Evolutionary conservation across 2,329 filamentous ascomycete genomes (phyloP), one percentile per base, ranked within the genome.

Genomic region (Pseudogymnoascus sp.): DNA sequence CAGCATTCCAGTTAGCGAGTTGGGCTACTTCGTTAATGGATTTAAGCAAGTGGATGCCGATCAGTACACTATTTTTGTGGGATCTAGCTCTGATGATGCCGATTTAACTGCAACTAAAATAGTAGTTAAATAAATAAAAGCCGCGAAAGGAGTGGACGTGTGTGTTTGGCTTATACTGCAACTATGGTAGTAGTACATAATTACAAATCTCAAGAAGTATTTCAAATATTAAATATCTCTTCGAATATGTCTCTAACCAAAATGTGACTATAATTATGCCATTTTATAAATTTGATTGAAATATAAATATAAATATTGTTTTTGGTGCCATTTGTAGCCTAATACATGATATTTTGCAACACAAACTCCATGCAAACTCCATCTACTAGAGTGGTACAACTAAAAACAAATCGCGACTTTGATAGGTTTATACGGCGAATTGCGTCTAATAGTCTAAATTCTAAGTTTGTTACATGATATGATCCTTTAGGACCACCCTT

Each of bases 401-500:
- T 31, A n/a, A 25, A 46, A 25, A n/a, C 16, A 28, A n/a, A 50
- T 50, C 7, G n/a, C 4, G 28, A 18, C 11, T 34, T 53, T 5
- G n/a, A 31, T 16, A 53, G 4, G 25, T 6, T 16, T 31, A 7
- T 34, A 4, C 14, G 16, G 18, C 34, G 5, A 7, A 53, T 31
- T 31, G n/a, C n/a, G 25, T 53, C 25, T 12, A 31, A 31, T n/a
- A 18, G n/a, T 53, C 46, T 31, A 53, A 34, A 10, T 53, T 31
- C 25, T 53, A 53, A 31, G n/a, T 11, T 53, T 53, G 4, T 53
- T 12, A 7, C 8, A 28, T 50, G 23, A 50, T 16, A 60, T 66
- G 53, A 10, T 65, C 62, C 12, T 66, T 64, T 14, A 66, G 38
- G 14, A 65, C 65, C 63, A 71, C 66, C 50, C 71, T 67, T 3